A percentile compares a stretch with the other conserved stretches of the same genome.
These are phyloP conservation scores for Hyaloperonospora brassicae DNA, from an alignment of 352 stramenopile species.

Conservation along the genomic window DNA sequence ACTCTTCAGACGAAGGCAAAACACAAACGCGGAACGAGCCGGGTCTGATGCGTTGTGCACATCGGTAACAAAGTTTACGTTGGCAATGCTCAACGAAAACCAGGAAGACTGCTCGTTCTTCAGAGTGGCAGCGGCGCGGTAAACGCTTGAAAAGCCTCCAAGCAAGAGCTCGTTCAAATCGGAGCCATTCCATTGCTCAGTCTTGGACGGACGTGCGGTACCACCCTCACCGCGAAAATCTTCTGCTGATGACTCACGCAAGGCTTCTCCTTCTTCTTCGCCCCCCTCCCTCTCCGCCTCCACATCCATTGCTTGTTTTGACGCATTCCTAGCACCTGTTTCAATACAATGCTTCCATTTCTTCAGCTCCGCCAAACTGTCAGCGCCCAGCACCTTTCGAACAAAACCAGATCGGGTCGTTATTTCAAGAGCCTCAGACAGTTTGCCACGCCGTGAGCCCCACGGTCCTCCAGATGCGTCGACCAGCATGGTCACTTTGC, in stretches of 20 bases:
- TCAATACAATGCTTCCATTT: conserved; percentile 72
- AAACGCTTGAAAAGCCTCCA: conserved; percentile 68
- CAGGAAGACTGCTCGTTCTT: conserved; percentile 49
- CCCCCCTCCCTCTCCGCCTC: conserved; percentile 13
- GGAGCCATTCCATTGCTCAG: conserved; percentile 20
- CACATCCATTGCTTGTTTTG: conserved; percentile 24
- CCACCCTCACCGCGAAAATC: conserved; percentile 17
- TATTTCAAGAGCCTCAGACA: conserved; percentile 50
- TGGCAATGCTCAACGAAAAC: conserved; percentile 66
- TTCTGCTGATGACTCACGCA: conserved; percentile 22
- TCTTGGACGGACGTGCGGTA: conserved; percentile 1
- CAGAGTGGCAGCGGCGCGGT: conserved; percentile 37
- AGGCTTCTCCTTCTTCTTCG: conserved; percentile 19
- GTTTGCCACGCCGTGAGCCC: conserved; percentile 19
- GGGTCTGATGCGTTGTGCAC: conserved; percentile 61
- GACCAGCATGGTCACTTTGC: conserved; percentile 58
- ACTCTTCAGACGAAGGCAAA: conserved; percentile 54
- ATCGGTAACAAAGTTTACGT: conserved; percentile 51
- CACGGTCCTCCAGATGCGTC: conserved; percentile 46
- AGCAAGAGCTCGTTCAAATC: conserved; percentile 45
- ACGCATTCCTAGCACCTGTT: conserved; percentile 33
- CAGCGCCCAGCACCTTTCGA: conserved; percentile 59
- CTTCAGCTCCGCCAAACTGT: conserved; percentile 46
- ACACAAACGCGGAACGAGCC: conserved; percentile 46
- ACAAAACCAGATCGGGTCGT: conserved; percentile 37